phyloP scores from a whole-genome alignment of 257 asterid species.

The Plantago elongata region DNA sequence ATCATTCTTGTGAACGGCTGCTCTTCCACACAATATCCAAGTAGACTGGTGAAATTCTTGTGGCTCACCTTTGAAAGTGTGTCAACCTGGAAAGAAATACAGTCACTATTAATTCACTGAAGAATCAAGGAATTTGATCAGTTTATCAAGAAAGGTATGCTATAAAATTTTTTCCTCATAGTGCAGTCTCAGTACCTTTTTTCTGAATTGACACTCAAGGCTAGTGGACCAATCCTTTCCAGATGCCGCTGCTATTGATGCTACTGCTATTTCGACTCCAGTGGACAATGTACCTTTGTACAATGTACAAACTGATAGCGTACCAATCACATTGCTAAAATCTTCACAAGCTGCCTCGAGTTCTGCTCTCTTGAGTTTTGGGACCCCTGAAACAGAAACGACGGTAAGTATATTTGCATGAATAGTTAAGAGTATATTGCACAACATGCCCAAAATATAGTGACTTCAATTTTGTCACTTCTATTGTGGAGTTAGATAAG shows the following conservation, averaged over 20 bases:
- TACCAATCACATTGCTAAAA: slow-evolving; percentile 82
- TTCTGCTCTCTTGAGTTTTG: slow-evolving; percentile 74
- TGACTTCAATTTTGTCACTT: no score
- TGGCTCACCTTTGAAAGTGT: slow-evolving; percentile 76
- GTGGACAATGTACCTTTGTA: slow-evolving; percentile 84
- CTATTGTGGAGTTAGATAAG: neutral
- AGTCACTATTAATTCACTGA: neutral
- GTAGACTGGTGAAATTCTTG: slow-evolving; percentile 78
- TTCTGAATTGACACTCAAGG: slow-evolving; percentile 64
- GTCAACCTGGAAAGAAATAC: slow-evolving; percentile 49
- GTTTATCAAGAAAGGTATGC: neutral
- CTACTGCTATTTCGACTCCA: slow-evolving; percentile 89
- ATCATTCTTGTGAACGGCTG: slow-evolving; percentile 86
- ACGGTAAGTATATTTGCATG: neutral
- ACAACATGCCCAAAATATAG: neutral
- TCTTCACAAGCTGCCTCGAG: slow-evolving; percentile 88
- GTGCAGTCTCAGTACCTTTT: slow-evolving; percentile 55
- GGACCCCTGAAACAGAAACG: slow-evolving; percentile 56
- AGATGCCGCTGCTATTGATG: slow-evolving; percentile 49
- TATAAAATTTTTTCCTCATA: neutral
- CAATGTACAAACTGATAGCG: slow-evolving; percentile 52
- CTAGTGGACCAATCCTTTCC: slow-evolving; percentile 72
- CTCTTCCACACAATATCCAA: slow-evolving; percentile 76
- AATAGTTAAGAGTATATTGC: neutral
- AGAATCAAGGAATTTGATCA: neutral